These are phyloP conservation scores for Pseudopediastrum boryanum DNA, from an alignment of 139 green algal genomes.

Conservation along the genomic window DNA sequence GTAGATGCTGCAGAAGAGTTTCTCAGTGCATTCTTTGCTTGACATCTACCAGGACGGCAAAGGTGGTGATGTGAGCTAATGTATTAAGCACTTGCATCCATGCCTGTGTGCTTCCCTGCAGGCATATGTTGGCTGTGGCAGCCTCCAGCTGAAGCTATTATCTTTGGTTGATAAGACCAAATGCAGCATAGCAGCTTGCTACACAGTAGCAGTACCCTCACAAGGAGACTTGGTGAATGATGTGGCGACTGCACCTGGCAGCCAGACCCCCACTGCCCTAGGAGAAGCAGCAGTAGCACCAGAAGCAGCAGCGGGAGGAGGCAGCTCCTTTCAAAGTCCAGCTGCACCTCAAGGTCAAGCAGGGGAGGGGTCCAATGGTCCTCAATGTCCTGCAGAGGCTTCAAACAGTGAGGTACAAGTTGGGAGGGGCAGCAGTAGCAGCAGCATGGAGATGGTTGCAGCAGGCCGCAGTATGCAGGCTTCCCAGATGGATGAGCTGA, in stretches of 20 bases:
- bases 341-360: too few relatives aligned
- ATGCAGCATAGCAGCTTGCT: slow-evolving; percentile 12
- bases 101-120: not conserved
- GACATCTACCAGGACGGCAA: too few relatives aligned
- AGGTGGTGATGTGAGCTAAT: too few relatives aligned
- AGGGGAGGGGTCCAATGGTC: too few relatives aligned
- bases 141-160: slow-evolving; percentile 28
- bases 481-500: slow-evolving; percentile 31
- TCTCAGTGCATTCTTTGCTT: too few relatives aligned
- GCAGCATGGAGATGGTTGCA: not conserved
- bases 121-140: not conserved
- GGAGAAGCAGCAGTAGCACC: slow-evolving; percentile 20
- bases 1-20: too few relatives aligned
- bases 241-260: not conserved
- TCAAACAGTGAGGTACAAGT: too few relatives aligned
- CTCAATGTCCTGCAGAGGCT: too few relatives aligned
- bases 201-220: not conserved
- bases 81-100: too few relatives aligned
- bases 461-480: not conserved
- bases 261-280: not conserved
- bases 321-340: too few relatives aligned
- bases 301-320: slow-evolving; percentile 5
- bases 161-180: slow-evolving; percentile 19
- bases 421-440: not conserved
- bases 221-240: not conserved